phyloP scores from a whole-genome alignment of 768 basidiomycete genomes.

The Mycena galericulata region DNA sequence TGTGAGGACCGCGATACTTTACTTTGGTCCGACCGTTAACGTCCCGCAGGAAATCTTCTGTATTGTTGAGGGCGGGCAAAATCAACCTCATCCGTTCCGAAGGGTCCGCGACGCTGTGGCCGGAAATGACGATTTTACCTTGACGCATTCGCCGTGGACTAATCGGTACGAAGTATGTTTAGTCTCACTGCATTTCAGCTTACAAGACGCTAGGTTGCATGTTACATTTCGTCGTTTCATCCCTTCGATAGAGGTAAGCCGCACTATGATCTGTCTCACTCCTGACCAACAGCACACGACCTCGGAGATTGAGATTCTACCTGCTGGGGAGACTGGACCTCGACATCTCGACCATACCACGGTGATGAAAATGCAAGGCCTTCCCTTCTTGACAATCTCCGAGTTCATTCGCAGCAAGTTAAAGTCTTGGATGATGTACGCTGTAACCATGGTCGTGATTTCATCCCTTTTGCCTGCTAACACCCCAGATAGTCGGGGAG shows the following conservation, averaged over 20 bases:
- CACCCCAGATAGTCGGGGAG: conserved; percentile 64
- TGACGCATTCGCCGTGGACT: conserved; percentile 86
- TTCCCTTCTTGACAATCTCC: conserved; percentile 87
- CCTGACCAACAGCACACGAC: conserved; percentile 27
- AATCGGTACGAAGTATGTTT: conserved; percentile 66
- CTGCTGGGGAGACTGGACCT: conserved; percentile 85
- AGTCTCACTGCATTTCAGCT: conserved; percentile 19
- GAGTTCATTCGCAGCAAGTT: conserved; percentile 90
- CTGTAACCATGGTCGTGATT: conserved; percentile 30
- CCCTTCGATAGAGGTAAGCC: conserved; percentile 79
- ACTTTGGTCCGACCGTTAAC: conserved; percentile 30
- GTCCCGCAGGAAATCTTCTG: conserved; percentile 82
- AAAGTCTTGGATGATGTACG: conserved; percentile 85
- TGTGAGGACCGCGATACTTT: conserved; percentile 54
- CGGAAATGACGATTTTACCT: conserved; percentile 72
- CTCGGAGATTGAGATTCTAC: conserved; percentile 81
- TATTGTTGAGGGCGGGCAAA: conserved; percentile 81
- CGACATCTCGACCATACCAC: conserved; percentile 77
- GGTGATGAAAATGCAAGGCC: conserved; percentile 72
- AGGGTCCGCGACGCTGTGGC: conserved; percentile 82
- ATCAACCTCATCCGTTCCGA: conserved; percentile 77
- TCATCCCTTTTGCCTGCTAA: conserved; percentile 26
- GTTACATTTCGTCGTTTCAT: conserved; percentile 81
- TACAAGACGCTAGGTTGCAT: conserved; percentile 65
- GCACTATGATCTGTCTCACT: conserved; percentile 14